Percentiles rank a stretch among this genome's conserved stretches.
These are phyloP conservation scores for Coemansia sp. DNA, from an alignment of 192 early-diverging fungal genomes.

Conservation along the genomic window DNA sequence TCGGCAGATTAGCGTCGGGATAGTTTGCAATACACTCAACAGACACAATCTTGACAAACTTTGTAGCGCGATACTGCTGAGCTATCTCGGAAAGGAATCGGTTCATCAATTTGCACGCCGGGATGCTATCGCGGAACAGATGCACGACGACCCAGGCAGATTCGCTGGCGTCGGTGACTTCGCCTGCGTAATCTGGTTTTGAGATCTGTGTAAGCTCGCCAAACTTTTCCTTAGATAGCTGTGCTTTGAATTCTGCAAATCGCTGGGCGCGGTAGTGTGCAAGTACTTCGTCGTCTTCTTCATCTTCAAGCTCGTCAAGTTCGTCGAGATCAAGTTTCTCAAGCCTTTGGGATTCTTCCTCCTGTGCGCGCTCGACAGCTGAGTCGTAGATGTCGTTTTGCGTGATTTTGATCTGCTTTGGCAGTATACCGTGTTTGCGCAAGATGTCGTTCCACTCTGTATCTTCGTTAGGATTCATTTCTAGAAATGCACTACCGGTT, in stretches of 20 bases:
- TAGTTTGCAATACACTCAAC: constrained; percentile 95
- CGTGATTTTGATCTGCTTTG: constrained; percentile 64
- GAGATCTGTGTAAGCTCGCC: constrained; percentile 84
- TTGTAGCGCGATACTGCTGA: constrained; percentile 76
- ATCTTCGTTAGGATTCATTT: constrained; percentile 62
- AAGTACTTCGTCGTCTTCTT: constrained; percentile 85
- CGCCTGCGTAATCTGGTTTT: constrained; percentile 84
- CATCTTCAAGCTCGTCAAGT: constrained; percentile 90
- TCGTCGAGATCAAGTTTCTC: constrained; percentile 78
- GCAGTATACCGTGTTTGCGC: constrained; percentile 86
- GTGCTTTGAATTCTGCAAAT: constrained; percentile 80
- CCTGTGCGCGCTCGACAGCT: constrained; percentile 50
- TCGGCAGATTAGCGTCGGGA: constrained; percentile 85
- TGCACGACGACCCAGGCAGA: constrained; percentile 61
- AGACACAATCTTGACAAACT: constrained; percentile 92
- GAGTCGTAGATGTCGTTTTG: constrained; percentile 54
- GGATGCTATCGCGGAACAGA: constrained; percentile 63
- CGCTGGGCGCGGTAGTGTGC: constrained; percentile 77
- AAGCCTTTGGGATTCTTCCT: constrained; percentile 62
- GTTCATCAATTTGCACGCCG: constrained; percentile 83
- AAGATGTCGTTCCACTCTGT: constrained; percentile 95
- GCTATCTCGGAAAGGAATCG: constrained; percentile 58
- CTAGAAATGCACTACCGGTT: no score
- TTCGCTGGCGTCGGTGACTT: constrained; percentile 90
- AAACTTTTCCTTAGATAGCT: constrained; percentile 71